phyloP scores from a whole-genome alignment of 2,329 filamentous ascomycete genomes.

The Chaetomium globosum region DNA sequence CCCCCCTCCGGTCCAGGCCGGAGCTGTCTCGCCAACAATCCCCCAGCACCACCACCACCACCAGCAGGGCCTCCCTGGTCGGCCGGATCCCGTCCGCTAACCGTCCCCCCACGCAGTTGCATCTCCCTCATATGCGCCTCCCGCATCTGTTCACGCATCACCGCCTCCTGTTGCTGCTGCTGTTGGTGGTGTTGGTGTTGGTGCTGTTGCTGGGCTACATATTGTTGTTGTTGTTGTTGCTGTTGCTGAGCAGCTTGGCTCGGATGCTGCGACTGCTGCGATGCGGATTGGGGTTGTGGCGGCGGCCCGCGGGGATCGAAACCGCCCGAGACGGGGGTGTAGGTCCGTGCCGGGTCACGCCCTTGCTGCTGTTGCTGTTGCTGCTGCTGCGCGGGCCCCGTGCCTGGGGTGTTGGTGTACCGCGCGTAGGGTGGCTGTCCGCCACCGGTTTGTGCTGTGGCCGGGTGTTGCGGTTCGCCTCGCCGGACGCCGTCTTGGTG shows the following conservation, averaged over 20 bases:
- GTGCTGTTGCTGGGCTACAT: conserved; percentile 6
- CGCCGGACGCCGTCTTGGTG: conserved; percentile 29
- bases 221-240: not conserved
- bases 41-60: not conserved
- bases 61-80: not conserved
- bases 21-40: conserved; percentile 19
- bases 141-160: conserved; percentile 21
- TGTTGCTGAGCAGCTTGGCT: not conserved
- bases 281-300: not conserved
- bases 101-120: conserved; percentile 4
- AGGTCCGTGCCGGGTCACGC: conserved; percentile 18
- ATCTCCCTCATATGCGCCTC: conserved; percentile 23
- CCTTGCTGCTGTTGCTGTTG: conserved; percentile 18
- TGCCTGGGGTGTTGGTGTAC: conserved; percentile 35
- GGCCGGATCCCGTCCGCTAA: not conserved
- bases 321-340: conserved; percentile 37
- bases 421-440: conserved; percentile 32
- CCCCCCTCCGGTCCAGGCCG: conserved; percentile 15
- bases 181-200: conserved; percentile 9
- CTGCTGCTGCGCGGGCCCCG: conserved; percentile 4
- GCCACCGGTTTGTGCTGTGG: not conserved
- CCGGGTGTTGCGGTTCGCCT: conserved; percentile 2
- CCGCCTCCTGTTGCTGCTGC: conserved; percentile 21
- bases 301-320: conserved; percentile 36
- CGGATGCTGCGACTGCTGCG: not conserved